Percentiles rank a stretch among this genome's conserved stretches.
phyloP scores from a whole-genome alignment of 192 early-diverging fungal species.

The Linderina pennispora region DNA sequence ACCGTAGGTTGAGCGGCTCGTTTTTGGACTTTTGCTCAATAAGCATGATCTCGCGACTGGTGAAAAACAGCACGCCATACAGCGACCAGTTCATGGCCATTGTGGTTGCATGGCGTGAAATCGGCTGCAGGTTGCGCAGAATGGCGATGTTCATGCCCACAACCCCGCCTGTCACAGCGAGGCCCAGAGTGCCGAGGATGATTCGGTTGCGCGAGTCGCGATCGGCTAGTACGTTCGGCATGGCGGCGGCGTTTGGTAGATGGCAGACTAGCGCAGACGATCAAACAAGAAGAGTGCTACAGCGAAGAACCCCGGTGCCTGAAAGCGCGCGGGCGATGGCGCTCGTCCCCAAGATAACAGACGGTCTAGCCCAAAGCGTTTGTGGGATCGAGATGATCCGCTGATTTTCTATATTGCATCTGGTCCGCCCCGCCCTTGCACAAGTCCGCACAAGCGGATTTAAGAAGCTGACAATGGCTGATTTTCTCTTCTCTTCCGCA shows the following conservation, averaged over 20 bases:
- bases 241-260: neutral
- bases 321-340: too few species aligned
- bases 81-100: slow-evolving; percentile 42
- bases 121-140: slow-evolving; percentile 38
- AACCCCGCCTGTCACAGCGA: slow-evolving; percentile 15
- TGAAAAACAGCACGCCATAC: slow-evolving; percentile 26
- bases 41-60: slow-evolving; percentile 56
- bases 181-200: slow-evolving; percentile 18
- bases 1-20: slow-evolving; percentile 46
- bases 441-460: too few species aligned
- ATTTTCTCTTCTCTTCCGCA: too few species aligned
- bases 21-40: slow-evolving; percentile 50
- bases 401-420: too few species aligned
- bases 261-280: too few species aligned
- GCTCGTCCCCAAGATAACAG: too few species aligned
- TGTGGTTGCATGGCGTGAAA: slow-evolving; percentile 17
- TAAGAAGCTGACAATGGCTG: too few species aligned
- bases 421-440: too few species aligned
- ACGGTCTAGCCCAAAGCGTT: too few species aligned
- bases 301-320: too few species aligned
- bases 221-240: slow-evolving; percentile 7
- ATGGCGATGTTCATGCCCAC: slow-evolving; percentile 39
- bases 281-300: too few species aligned
- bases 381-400: too few species aligned
- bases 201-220: slow-evolving; percentile 21